Base-by-base conservation (phyloP, 176 grass and related monocot species). In the Aegilops umbellulata region DNA sequence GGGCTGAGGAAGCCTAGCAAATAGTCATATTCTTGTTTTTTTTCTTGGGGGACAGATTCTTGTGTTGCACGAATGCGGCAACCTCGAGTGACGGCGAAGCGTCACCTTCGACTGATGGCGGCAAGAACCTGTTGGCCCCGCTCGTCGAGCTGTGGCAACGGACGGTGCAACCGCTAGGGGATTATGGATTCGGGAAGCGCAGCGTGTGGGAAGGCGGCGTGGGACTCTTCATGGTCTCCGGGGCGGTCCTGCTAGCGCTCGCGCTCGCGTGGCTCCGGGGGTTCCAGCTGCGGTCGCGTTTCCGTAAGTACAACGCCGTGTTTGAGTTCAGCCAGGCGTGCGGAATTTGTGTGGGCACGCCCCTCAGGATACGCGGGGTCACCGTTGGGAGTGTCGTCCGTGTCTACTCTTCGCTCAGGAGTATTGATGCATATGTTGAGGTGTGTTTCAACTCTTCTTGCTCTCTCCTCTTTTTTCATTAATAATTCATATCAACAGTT, bases 201-300 rank as follows among this genome's bases (percentile, higher is more conserved):
- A 96, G 94, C 83, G 89, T 99, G 73, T 99, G 94, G 97, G 97
- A 99, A 81, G 97, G 97, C 71, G 97, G 97, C 36, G 94, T 99
- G 36, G 97, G 97, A 71, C 84, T 99, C 74, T 96, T 99, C 90
- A 93, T 99, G 90, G 94, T 99, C 75, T 94, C 97, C 25, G 97
- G 94, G 13, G 94, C 90, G 0, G 92, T 68, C 19, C 63, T 99
- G 23, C 83, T 99, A 11, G 97, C 92, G 23, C 92, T 99, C 57
- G 71, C 92, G 0, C 80, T 99, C 20, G 94, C 90, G 5, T 99
- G 97, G 97, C 92, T 99, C 65, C 78, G 92, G 0, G 97, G 94
- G 0, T 91, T 94, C 90, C 94, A 97, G 87, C 66, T 96, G 34
- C 87, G 97, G 27, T 93, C 94, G 0, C 89, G 94, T 2, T 93